These are phyloP conservation scores for Metschnikowia anglica DNA, from an alignment of 805 yeast genomes.

Conservation along the genomic window DNA sequence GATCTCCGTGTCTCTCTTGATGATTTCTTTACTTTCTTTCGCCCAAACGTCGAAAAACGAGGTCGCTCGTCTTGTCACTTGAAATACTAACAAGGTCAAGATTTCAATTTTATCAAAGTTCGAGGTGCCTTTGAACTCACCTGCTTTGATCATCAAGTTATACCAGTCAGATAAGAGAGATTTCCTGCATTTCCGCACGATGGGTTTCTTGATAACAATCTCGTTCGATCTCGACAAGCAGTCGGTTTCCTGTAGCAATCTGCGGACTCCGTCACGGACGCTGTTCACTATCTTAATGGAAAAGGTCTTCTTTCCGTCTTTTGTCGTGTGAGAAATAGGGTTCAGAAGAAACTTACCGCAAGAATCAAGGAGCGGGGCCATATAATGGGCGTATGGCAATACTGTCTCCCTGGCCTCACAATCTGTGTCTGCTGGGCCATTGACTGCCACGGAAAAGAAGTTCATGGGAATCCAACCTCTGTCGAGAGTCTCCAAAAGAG, in stretches of 20 bases:
- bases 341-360: conserved; percentile 66
- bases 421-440: conserved; percentile 25
- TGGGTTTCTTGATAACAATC: conserved; percentile 60
- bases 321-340: conserved; percentile 52
- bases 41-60: conserved; percentile 73
- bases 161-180: conserved; percentile 76
- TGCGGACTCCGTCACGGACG: conserved; percentile 71
- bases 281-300: conserved; percentile 58
- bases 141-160: conserved; percentile 71
- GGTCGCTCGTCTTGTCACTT: conserved; percentile 64
- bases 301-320: conserved; percentile 48
- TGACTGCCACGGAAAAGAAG: conserved; percentile 56
- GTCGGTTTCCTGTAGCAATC: conserved; percentile 61
- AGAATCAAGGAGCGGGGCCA: conserved; percentile 55
- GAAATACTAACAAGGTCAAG: conserved; percentile 61
- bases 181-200: conserved; percentile 64
- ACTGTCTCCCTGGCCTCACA: conserved; percentile 25
- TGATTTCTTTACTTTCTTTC: conserved; percentile 52
- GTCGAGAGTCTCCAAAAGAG: conserved; percentile 57
- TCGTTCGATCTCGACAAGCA: conserved; percentile 75
- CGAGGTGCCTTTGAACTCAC: conserved; percentile 66
- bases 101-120: conserved; percentile 58
- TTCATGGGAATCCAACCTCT: conserved; percentile 89
- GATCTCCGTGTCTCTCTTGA: conserved; percentile 36
- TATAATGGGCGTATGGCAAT: conserved; percentile 35